Evolutionary conservation across 345 rosid species (phyloP), one percentile per base, ranked within the genome.

Genomic region (Salix koriyanagi): DNA sequence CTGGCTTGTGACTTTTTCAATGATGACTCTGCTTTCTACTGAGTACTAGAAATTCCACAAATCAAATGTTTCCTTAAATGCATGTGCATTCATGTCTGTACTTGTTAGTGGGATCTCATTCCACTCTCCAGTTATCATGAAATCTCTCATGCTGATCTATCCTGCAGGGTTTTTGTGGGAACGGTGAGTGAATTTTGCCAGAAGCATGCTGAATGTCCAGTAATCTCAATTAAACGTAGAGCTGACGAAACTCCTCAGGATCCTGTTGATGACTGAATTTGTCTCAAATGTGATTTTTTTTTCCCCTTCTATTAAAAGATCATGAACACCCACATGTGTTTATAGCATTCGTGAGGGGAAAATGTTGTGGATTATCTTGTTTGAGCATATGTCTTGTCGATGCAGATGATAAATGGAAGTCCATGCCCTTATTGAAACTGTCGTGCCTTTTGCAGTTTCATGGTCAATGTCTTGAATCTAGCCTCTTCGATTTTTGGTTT

Each of bases 151-250:
- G 71, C 25, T 50, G 3, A 34, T 73, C 46, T 74, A 69, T 65
- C 70, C 68, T 78, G 82, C 92, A 96, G 99, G 89, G 98, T 96
- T 19, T 93, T 96, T 83, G 95, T 93, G 50, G 97, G 99, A 42
- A 93, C 97, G 0, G 98, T 96, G 75, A 96, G 99, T 69, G 99
- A 96, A 73, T 93, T 96, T 54, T 92, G 97, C 44, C 92, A 85
- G 82, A 96, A 96, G 93, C 98, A 96, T 82, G 97, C 97, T 1
- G 98, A 93, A 71, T 92, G 97, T 81, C 99, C 99, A 16, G 95
- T 92, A 19, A 80, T 96, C 77, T 82, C 87, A 15, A 96, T 96
- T 86, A 96, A 96, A 83, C 97, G 99, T 75, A 85, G 79, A 1
- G 89, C 91, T 52, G 92, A 87, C 41, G 93, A 96, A 81, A 80